Conservation (phyloP, 495 filamentous ascomycete species). For the Hypoxylon subgilvum region DNA sequence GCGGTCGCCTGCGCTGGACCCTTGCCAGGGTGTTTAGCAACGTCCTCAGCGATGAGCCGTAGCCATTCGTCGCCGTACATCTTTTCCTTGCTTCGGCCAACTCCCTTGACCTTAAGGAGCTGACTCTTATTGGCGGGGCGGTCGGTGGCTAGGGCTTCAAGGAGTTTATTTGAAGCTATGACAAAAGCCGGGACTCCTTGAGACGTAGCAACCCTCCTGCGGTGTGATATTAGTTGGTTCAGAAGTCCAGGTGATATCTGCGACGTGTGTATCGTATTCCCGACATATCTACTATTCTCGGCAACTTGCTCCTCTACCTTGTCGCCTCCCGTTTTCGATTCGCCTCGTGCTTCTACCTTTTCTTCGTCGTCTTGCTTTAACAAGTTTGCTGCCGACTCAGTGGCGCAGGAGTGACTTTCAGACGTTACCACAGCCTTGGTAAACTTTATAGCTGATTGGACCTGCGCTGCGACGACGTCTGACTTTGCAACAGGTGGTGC, state of each 20-base stretch:
- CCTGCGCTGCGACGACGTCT: background rate
- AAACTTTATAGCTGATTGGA: conserved; percentile 1
- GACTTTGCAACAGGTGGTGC: conserved; percentile 45
- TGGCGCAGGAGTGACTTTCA: background rate
- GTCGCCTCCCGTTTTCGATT: too few species aligned
- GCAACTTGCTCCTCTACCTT: too few species aligned
- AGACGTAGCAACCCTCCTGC: background rate
- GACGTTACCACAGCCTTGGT: background rate
- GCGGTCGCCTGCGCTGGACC: background rate
- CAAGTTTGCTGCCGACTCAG: too few species aligned
- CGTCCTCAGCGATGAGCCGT: background rate
- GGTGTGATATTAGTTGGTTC: background rate
- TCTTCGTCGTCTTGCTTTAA: too few species aligned
- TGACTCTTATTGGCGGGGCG: conserved; percentile 4
- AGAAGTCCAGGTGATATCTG: background rate
- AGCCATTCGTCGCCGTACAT: conserved; percentile 17
- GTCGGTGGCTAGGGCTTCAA: background rate
- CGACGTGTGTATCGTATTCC: background rate
- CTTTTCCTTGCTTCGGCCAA: background rate
- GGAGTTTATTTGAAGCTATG: background rate
- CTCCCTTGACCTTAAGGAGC: background rate
- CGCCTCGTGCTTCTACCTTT: too few species aligned
- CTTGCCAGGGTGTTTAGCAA: background rate
- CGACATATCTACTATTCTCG: too few species aligned
- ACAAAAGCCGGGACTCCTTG: background rate